Percentiles rank a stretch among this genome's conserved stretches.
Evolutionary conservation across 805 yeast genomes (phyloP).

Genomic region (Candida tallmaniae): DNA sequence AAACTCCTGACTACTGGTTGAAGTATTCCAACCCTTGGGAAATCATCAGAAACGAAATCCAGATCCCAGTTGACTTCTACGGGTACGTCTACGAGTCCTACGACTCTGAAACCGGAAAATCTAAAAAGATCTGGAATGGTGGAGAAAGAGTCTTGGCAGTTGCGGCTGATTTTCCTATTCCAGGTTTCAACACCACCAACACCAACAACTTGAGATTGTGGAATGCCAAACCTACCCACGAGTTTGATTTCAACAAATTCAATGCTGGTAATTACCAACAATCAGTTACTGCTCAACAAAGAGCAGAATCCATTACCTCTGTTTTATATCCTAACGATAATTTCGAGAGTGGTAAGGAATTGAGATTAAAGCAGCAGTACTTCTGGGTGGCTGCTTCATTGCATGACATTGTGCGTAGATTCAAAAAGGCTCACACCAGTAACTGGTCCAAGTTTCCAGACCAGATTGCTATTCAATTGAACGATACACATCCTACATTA

Average conservation of each 20-base stretch:
- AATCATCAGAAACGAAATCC: slow-evolving; percentile 79
- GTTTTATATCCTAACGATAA: slow-evolving; percentile 93
- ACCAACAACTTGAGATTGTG: slow-evolving; percentile 88
- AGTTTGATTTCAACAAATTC: slow-evolving; percentile 87
- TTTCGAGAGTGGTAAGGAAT: slow-evolving; percentile 84
- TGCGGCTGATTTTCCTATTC: slow-evolving; percentile 89
- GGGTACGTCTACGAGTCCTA: slow-evolving; percentile 65
- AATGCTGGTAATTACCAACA: slow-evolving; percentile 86
- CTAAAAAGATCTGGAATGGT: slow-evolving; percentile 71
- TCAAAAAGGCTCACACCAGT: slow-evolving; percentile 64
- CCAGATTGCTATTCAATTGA: slow-evolving; percentile 85
- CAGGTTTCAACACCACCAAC: slow-evolving; percentile 78
- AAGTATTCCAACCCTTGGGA: slow-evolving; percentile 92
- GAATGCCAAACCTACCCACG: slow-evolving; percentile 86
- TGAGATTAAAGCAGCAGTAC: slow-evolving; percentile 91
- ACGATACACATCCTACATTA: slow-evolving; percentile 92
- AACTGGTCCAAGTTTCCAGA: slow-evolving; percentile 84
- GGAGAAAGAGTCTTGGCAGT: slow-evolving; percentile 88
- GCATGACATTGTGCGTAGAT: slow-evolving; percentile 86
- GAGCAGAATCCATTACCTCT: slow-evolving; percentile 89
- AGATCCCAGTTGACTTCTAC: slow-evolving; percentile 85
- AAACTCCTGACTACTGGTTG: slow-evolving; percentile 92
- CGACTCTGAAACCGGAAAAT: slow-evolving; percentile 51
- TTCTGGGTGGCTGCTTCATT: slow-evolving; percentile 96
- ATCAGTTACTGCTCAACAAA: slow-evolving; percentile 79